Percentiles rank a stretch among this genome's conserved stretches.
These are phyloP conservation scores for Terfezia boudieri DNA, from an alignment of 495 filamentous ascomycete genomes.

Conservation along the genomic window DNA sequence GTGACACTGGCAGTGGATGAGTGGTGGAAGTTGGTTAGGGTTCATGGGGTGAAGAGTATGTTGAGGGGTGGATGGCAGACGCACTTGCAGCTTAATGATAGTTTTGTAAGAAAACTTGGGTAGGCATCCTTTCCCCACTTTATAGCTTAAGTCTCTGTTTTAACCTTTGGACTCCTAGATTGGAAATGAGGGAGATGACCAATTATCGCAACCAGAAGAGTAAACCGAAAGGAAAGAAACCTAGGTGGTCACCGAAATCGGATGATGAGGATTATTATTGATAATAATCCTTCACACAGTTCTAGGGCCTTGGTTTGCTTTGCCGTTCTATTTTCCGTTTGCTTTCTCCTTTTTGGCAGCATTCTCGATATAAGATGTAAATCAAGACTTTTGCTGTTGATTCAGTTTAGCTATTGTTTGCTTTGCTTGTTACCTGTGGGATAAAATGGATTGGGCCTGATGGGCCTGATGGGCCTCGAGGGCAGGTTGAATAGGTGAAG, in stretches of 20 bases:
- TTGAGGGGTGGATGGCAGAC: background rate
- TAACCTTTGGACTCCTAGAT: background rate
- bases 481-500: too few relatives aligned
- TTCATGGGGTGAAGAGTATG: background rate
- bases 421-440: too few relatives aligned
- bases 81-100: background rate
- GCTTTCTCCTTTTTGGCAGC: too few relatives aligned
- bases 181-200: background rate
- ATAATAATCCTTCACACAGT: background rate
- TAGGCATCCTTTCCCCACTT: background rate
- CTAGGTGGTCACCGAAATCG: background rate
- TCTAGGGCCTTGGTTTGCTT: too few relatives aligned
- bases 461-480: too few relatives aligned
- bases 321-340: too few relatives aligned
- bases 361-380: too few relatives aligned
- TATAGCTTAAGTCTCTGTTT: background rate
- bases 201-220: conserved; percentile 10
- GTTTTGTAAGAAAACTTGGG: background rate
- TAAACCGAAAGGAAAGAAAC: conserved; percentile 7
- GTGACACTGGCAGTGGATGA: background rate
- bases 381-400: too few relatives aligned
- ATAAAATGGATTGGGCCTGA: too few relatives aligned
- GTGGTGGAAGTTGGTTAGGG: background rate
- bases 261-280: conserved; percentile 13
- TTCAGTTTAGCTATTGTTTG: too few relatives aligned